These are phyloP conservation scores for Viola pubescens DNA, from an alignment of 441 rosid genomes.

Conservation along the genomic window DNA sequence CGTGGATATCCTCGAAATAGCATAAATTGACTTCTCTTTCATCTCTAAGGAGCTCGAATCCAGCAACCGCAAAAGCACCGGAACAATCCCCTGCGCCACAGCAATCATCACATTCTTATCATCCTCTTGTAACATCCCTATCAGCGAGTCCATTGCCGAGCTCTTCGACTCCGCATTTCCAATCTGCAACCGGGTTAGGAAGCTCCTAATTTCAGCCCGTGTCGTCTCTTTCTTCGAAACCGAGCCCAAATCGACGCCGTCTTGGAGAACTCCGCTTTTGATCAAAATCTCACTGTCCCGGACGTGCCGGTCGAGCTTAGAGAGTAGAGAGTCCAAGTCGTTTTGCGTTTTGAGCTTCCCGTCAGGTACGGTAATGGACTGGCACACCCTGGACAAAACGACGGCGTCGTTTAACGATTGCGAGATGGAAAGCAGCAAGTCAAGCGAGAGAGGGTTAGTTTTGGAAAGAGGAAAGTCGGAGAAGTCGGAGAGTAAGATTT, in stretches of 20 bases:
- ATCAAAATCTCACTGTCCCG: conserved; percentile 61
- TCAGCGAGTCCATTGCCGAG: conserved; percentile 62
- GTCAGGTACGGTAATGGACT: conserved; percentile 32
- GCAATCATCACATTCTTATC: conserved; percentile 88
- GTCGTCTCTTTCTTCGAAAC: conserved; percentile 58
- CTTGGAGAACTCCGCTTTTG: conserved; percentile 47
- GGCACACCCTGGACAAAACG: conserved; percentile 42
- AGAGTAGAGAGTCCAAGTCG: conserved; percentile 61
- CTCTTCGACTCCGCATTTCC: conserved; percentile 59
- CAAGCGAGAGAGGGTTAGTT: conserved; percentile 42
- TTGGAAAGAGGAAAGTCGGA: conserved; percentile 37
- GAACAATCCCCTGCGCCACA: conserved; percentile 84
- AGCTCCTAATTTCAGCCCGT: conserved; percentile 54
- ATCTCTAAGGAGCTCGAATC: conserved; percentile 56
- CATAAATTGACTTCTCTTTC: conserved; percentile 70
- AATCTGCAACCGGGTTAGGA: conserved; percentile 72
- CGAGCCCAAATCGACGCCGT: conserved; percentile 22
- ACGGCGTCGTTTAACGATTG: conserved; percentile 44
- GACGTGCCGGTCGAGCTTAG: conserved; percentile 60
- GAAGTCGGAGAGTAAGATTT: conserved; percentile 55
- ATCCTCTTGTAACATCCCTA: conserved; percentile 45
- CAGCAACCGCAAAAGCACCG: conserved; percentile 58
- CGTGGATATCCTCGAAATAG: conserved; percentile 59
- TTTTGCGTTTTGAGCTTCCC: conserved; percentile 93
- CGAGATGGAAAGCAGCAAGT: conserved; percentile 46